Evolutionary conservation across 768 basidiomycete genomes (phyloP), one percentile per base, ranked within the genome.

Genomic region (Zangia roseola): DNA sequence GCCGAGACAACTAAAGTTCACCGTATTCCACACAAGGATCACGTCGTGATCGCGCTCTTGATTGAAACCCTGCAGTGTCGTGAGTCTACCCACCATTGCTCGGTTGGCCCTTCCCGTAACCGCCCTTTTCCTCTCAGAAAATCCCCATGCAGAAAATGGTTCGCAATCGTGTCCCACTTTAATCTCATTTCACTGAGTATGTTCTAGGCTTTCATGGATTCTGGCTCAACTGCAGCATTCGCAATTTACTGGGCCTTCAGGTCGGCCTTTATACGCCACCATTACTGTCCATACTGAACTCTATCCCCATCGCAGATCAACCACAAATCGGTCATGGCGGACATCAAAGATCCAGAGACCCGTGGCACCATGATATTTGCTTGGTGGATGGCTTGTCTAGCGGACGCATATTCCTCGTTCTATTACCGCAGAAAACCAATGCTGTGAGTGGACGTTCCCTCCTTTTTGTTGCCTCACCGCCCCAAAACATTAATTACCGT

Each of bases 351-450:
- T 62, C 75, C 81, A 34, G 89, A 91, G 59, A 82, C 76, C 42
- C 81, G 86, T 44, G 86, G 88, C 21, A 90, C 86, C 6, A 88
- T 92, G 84, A 86, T 89, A 43, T 93, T 91, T 61, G 86, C 91
- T 2, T 94, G 92, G 87, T 94, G 93, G 91, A 88, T 93, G 81
- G 85, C 91, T 8, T 89, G 86, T 67, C 73, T 93, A 39, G 77
- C 81, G 28, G 94, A 97, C 60, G 89, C 91, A 7, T 91, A 87
- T 69, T 81, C 82, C 23, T 80, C 90, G 25, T 83, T 83, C 26
- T 93, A 91, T 68, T 91, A 92, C 70, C 81, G 91, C 52, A 78
- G 86, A 54, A 91, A 92, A 69, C 91, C 91, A 7, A 76, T 86
- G 58, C 73, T 94, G 73, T 83, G 58, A 58, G 80, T 66, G 34